Evolutionary conservation across 2,329 filamentous ascomycete genomes (phyloP).

Genomic region (Cladophialophora exuberans): DNA sequence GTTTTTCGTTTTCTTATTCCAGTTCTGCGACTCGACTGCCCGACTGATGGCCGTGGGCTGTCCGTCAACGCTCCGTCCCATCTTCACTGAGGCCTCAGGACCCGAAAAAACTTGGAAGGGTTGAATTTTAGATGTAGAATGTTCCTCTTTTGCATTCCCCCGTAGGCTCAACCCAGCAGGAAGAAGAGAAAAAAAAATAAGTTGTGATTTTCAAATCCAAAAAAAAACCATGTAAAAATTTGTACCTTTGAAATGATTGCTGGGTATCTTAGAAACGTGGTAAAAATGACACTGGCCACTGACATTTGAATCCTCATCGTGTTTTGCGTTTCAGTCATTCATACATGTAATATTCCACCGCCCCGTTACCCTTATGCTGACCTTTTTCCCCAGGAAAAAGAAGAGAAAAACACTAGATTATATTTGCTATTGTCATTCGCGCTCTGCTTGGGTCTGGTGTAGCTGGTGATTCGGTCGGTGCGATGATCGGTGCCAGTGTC

Average conservation of each 20-base stretch:
- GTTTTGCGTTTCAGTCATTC: slow-evolving; percentile 10
- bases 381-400: background rate
- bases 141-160: too few relatives aligned
- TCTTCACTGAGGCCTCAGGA: too few relatives aligned
- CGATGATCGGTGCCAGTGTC: slow-evolving; percentile 24
- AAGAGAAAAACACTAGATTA: slow-evolving; percentile 37
- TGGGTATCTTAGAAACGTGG: slow-evolving; percentile 3
- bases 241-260: background rate
- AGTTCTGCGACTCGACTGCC: background rate
- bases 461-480: slow-evolving; percentile 18
- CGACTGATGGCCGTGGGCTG: background rate
- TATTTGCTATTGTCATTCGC: slow-evolving; percentile 52
- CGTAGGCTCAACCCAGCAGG: too few relatives aligned
- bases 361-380: background rate
- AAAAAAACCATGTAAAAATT: too few relatives aligned
- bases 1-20: too few relatives aligned
- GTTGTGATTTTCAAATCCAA: background rate
- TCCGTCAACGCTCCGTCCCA: too few relatives aligned
- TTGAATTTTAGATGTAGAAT: too few relatives aligned
- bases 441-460: slow-evolving; percentile 41
- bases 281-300: background rate
- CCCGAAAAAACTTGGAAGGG: too few relatives aligned
- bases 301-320: background rate
- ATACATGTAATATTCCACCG: slow-evolving; percentile 1
- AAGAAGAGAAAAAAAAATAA: too few relatives aligned